Evolutionary conservation across 2,329 filamentous ascomycete species (phyloP), one percentile per base, ranked within the genome.

Genomic region (Cucurbitaria berberidis): DNA sequence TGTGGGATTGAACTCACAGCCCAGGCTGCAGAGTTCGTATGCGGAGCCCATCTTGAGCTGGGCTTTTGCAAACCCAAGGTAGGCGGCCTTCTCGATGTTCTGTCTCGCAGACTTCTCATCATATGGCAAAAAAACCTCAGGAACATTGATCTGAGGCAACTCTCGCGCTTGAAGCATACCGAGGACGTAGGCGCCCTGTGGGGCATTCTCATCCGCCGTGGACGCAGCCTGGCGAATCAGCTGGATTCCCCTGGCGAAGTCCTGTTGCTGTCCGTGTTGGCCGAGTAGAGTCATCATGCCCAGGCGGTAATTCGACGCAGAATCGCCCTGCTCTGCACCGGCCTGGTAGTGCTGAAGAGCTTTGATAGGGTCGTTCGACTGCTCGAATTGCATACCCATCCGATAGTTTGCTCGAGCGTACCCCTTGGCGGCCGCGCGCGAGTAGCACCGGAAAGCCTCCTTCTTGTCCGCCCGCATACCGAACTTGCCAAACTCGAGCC

Each of bases 281-380:
- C 95, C 95, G 48, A 98, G 84, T 45, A 99, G 81, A 53, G 90
- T 93, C 89, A 99, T 96, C 95, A 99, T 99, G 52, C 95, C 95
- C 64, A 99, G 80, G 54, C 95, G 87, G 68, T 88, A 89, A 70
- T 86, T 89, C 5, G 92, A 93, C 3, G 95, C 95, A 15, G 95
- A 96, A 77, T 99, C 95, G 21, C 88, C 87, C 63, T 88, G 80
- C 44, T 86, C 84, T 44, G 95, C 87, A 44, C 95, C 95, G 42
- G 85, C 84, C 61, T 91, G 86, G 76, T 98, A 99, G 75, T 98
- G 93, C 68, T 89, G 87, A 69, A 97, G 87, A 5, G 95, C 95
- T 74, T 96, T 97, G 58, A 88, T 84, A 55, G 92, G 88, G 69
- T 99, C 93, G 70, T 96, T 96, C 4, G 92, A 93, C 73, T 90